These are phyloP conservation scores for Ophiostoma perfectum DNA, from an alignment of 2,329 filamentous ascomycete genomes.

Conservation along the genomic window DNA sequence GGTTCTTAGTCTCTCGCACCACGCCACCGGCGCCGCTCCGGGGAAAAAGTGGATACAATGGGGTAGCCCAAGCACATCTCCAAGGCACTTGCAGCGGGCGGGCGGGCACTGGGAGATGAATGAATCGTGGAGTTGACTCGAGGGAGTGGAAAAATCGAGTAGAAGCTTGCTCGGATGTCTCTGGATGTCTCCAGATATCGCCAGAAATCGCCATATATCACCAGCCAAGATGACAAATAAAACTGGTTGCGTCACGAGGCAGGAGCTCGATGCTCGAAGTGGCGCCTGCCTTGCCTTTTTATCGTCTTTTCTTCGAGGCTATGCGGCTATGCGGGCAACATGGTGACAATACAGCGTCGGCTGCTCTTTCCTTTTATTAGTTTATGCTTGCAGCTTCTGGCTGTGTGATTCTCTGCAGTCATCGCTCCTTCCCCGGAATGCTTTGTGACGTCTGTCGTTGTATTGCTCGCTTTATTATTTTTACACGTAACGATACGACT, in stretches of 20 bases:
- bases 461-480: background rate
- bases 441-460: background rate
- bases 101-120: background rate
- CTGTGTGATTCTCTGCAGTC: background rate
- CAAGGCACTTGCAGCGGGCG: background rate
- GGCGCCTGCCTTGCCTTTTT: background rate
- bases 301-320: too few species aligned
- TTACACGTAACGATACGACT: background rate
- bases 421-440: background rate
- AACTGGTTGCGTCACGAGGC: background rate
- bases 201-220: background rate
- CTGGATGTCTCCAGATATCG: background rate
- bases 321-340: background rate
- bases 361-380: background rate
- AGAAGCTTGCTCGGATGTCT: background rate
- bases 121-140: background rate
- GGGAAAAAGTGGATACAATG: background rate
- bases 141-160: background rate
- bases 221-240: background rate
- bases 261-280: background rate
- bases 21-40: constrained; percentile 8
- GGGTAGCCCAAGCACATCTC: background rate
- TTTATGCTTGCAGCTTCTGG: background rate
- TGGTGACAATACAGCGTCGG: background rate
- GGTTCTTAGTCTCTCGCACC: background rate